A percentile compares a stretch with the other conserved stretches of the same genome.
These are phyloP conservation scores for Pythium apleroticum DNA, from an alignment of 352 stramenopile species.

Conservation along the genomic window DNA sequence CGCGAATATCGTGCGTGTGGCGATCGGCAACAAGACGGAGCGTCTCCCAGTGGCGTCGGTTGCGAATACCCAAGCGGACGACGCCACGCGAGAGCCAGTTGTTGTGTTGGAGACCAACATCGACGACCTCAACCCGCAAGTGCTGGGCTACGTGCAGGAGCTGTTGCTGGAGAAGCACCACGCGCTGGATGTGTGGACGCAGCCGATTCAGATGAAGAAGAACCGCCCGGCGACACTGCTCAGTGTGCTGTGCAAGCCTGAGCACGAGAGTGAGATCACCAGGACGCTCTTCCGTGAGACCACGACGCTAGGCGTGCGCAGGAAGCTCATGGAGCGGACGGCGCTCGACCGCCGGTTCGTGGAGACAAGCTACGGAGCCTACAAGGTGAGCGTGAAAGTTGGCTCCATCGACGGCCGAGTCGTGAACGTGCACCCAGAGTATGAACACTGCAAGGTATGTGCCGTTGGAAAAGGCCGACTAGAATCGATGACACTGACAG, in stretches of 20 bases:
- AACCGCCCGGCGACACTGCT: constrained; percentile 74
- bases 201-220: constrained; percentile 93
- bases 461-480: neutral
- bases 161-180: constrained; percentile 50
- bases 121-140: constrained; percentile 89
- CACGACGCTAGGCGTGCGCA: constrained; percentile 86
- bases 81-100: constrained; percentile 41
- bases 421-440: constrained; percentile 82
- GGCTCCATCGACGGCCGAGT: constrained; percentile 45
- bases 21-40: constrained; percentile 52
- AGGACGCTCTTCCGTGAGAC: constrained; percentile 79
- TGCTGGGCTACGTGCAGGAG: constrained; percentile 78
- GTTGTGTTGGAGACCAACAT: constrained; percentile 89
- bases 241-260: constrained; percentile 73
- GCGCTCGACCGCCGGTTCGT: constrained; percentile 54
- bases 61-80: neutral
- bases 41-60: constrained; percentile 14
- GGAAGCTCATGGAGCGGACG: constrained; percentile 60
- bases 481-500: neutral
- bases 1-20: constrained; percentile 90
- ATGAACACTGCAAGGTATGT: constrained; percentile 75
- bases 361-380: constrained; percentile 41
- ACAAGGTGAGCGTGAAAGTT: constrained; percentile 60
- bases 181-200: constrained; percentile 89
- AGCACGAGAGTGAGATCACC: constrained; percentile 58